Percentiles rank a stretch among this genome's conserved stretches.
These are phyloP conservation scores for Chytriomyces sp. DNA, from an alignment of 192 early-diverging fungal genomes.

Conservation along the genomic window DNA sequence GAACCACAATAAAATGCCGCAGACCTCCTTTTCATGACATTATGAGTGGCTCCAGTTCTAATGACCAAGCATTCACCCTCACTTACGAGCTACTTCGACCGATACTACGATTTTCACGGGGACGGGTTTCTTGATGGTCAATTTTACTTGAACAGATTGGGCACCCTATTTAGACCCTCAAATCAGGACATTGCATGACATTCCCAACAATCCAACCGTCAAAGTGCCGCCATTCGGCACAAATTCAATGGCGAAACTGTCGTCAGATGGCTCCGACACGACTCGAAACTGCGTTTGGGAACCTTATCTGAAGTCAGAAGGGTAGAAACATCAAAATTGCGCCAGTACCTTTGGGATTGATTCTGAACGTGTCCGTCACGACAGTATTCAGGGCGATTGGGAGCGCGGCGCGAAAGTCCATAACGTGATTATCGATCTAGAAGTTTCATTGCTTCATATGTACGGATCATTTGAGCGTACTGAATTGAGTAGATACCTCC, in stretches of 20 bases:
- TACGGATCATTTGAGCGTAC: no score
- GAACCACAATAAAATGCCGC: constrained; percentile 12
- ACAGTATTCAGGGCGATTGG: neutral
- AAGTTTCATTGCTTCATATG: no score
- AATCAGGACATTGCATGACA: neutral
- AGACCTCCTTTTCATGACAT: constrained; percentile 5
- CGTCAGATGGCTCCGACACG: neutral
- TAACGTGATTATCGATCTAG: constrained; percentile 5
- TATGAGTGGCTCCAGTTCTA: no score
- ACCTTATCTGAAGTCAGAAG: neutral
- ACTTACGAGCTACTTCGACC: constrained; percentile 1
- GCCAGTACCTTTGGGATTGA: constrained; percentile 5
- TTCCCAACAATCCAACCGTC: neutral
- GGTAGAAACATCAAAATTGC: neutral
- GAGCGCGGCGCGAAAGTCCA: neutral
- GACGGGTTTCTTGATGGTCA: neutral
- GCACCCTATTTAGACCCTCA: neutral
- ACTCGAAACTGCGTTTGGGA: neutral
- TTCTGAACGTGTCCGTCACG: neutral
- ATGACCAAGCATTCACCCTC: no score
- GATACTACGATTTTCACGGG: neutral
- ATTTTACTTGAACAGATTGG: neutral
- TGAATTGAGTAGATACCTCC: neutral
- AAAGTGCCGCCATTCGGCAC: neutral
- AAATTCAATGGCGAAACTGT: neutral